A percentile compares a stretch with the other conserved stretches of the same genome.
phyloP scores from a whole-genome alignment of 2,329 filamentous ascomycete genomes.

The Aspergillus fischeri region DNA sequence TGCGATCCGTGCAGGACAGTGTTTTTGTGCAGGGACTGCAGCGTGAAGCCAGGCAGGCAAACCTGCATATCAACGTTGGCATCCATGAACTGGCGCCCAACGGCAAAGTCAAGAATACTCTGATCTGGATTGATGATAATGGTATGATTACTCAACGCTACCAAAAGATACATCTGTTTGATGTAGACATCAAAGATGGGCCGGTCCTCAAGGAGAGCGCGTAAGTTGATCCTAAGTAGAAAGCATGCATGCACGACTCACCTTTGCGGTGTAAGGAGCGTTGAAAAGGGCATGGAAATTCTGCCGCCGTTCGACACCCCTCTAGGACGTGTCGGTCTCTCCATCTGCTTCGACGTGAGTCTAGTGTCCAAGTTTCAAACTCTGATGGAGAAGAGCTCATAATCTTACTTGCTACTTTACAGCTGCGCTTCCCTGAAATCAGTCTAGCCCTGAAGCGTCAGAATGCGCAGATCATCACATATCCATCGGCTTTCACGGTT shows the following conservation, averaged over 20 bases:
- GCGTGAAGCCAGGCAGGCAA: slow-evolving; percentile 59
- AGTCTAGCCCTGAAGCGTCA: slow-evolving; percentile 62
- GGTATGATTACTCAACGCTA: slow-evolving; percentile 63
- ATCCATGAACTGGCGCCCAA: slow-evolving; percentile 68
- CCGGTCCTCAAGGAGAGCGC: slow-evolving; percentile 60
- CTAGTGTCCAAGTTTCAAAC: neutral
- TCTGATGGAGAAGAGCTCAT: neutral
- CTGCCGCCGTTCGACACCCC: slow-evolving; percentile 67
- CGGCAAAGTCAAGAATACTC: slow-evolving; percentile 57
- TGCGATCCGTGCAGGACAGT: slow-evolving; percentile 59
- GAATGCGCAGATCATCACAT: slow-evolving; percentile 72
- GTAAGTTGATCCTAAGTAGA: slow-evolving; percentile 22
- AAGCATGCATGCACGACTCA: neutral
- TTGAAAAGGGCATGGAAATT: slow-evolving; percentile 64
- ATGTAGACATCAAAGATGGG: slow-evolving; percentile 58
- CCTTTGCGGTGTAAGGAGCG: slow-evolving; percentile 43
- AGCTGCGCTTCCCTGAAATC: slow-evolving; percentile 75
- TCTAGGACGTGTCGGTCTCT: slow-evolving; percentile 69
- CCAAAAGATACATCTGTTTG: slow-evolving; percentile 89
- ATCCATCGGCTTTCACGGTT: slow-evolving; percentile 86
- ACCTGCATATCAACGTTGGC: slow-evolving; percentile 75
- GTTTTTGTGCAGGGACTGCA: slow-evolving; percentile 74
- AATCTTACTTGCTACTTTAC: slow-evolving; percentile 1
- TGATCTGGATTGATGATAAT: slow-evolving; percentile 62
- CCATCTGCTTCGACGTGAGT: slow-evolving; percentile 80